Base-by-base conservation (phyloP, 73 alveolate genomes). In the Stentor roeselii region DNA sequence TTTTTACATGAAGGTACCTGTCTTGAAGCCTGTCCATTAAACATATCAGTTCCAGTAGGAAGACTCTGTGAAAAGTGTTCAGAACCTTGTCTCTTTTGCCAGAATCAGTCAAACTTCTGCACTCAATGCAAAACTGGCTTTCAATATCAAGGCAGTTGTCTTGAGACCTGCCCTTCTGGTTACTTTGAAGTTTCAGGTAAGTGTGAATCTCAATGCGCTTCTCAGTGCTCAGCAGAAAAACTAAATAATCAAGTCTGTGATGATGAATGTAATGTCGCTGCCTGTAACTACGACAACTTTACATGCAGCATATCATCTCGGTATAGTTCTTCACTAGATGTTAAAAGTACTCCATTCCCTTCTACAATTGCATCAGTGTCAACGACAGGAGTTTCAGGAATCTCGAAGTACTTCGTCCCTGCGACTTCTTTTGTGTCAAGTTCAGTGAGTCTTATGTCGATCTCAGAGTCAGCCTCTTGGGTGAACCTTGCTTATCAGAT, bases 391-490 rank as follows among this genome's bases (percentile, higher is more conserved):
- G 37, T 67, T 27, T 27, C 37, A 67, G 80, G 80, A 67, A 40
- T 34, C 41, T 1, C 80, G 14, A 67, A 67, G 34, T 21, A 21
- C 27, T 21, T 67, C 34, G n/a, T 32, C 37, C 80, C 80, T 27
- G 1, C 80, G 27, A 30, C 80, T 27, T 21, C 41, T 30, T 21
- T 21, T 21, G 21, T 67, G 37, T 15, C 42, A 30, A 32, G 41
- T 2, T 21, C 41, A 1, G 37, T 67, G 27, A 40, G 80, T 67
- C 42, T 67, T 21, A 1, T 67, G 37, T 21, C 41, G 27, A 34
- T 67, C 37, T 27, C 37, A 0, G 80, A 67, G 34, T 15, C 80
- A 30, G 41, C 80, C 41, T 67, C 80, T 67, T 67, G 80, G 80
- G 37, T 67, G 21, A 21, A 2, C 34, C 80, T 67, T 1, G 37